Percentiles rank a stretch among this genome's conserved stretches.
Conservation (phyloP, 148 eudicot species). For the Rhododendron ovatum region DNA sequence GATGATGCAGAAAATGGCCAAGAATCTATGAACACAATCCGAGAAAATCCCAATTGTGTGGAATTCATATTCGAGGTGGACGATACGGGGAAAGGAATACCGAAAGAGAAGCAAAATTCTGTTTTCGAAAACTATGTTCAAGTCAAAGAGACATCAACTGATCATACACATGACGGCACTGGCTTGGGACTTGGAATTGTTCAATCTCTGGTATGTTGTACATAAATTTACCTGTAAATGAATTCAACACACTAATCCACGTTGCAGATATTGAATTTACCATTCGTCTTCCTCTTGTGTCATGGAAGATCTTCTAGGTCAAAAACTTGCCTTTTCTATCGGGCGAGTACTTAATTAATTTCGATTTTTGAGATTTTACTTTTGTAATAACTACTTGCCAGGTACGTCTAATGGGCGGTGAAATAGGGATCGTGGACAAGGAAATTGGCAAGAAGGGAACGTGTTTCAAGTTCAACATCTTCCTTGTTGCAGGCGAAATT, state of each 20-base stretch:
- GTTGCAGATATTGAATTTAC: background rate
- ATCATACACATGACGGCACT: conserved; percentile 56
- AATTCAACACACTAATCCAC: background rate
- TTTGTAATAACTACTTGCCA: conserved; percentile 4
- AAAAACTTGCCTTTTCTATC: background rate
- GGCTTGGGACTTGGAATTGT: conserved; percentile 92
- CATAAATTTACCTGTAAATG: background rate
- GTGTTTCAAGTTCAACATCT: conserved; percentile 65
- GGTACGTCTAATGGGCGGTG: conserved; percentile 94
- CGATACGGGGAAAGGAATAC: conserved; percentile 83
- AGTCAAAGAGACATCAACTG: conserved; percentile 42
- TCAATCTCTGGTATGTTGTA: conserved; percentile 59
- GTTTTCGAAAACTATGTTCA: conserved; percentile 87
- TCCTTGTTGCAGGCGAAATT: conserved; percentile 24
- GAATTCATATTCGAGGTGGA: conserved; percentile 77
- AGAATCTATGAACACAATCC: conserved; percentile 22
- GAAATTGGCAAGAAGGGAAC: conserved; percentile 50
- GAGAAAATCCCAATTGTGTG: conserved; percentile 40
- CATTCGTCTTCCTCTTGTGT: background rate
- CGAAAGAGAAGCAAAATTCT: conserved; percentile 51
- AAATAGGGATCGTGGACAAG: conserved; percentile 66
- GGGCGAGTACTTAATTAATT: background rate
- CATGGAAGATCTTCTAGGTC: background rate
- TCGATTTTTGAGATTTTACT: background rate
- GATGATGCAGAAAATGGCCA: conserved; percentile 19